phyloP scores from a whole-genome alignment of 2,329 filamentous ascomycete genomes.

The Trichophyton schoenleinii region DNA sequence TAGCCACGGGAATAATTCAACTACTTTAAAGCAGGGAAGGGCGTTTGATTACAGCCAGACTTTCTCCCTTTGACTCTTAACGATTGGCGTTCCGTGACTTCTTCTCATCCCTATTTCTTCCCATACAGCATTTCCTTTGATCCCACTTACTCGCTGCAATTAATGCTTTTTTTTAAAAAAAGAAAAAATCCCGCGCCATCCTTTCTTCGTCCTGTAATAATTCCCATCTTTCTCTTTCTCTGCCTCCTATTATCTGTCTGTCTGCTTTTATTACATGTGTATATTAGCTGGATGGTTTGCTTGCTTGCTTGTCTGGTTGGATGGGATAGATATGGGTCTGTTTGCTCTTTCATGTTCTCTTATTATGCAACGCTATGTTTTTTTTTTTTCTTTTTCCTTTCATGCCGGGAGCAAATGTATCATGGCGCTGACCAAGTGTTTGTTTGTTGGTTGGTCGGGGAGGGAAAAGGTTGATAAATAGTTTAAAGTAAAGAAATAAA shows the following conservation, averaged over 20 bases:
- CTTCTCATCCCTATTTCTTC: no score
- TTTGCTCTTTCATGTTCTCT: no score
- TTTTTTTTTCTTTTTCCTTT: neutral
- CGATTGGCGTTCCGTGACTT: neutral
- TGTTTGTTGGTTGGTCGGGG: no score
- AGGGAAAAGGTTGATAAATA: neutral
- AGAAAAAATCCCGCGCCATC: neutral
- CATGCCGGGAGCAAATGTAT: neutral
- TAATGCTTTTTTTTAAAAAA: neutral
- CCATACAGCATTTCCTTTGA: neutral
- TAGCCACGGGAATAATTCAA: neutral
- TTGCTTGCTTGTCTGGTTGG: neutral
- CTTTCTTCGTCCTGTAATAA: neutral
- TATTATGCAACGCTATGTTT: no score
- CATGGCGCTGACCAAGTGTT: constrained; percentile 1
- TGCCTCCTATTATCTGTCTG: neutral
- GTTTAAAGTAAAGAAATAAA: neutral
- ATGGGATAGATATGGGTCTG: constrained; percentile 1
- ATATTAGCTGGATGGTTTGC: constrained; percentile 3
- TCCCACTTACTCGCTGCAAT: neutral
- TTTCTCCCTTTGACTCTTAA: neutral
- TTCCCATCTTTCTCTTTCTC: neutral
- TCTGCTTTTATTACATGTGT: constrained; percentile 3
- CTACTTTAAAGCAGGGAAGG: neutral
- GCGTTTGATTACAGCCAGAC: neutral